These are phyloP conservation scores for Akanthomyces muscarius DNA, from an alignment of 2,329 filamentous ascomycete species.

Conservation along the genomic window DNA sequence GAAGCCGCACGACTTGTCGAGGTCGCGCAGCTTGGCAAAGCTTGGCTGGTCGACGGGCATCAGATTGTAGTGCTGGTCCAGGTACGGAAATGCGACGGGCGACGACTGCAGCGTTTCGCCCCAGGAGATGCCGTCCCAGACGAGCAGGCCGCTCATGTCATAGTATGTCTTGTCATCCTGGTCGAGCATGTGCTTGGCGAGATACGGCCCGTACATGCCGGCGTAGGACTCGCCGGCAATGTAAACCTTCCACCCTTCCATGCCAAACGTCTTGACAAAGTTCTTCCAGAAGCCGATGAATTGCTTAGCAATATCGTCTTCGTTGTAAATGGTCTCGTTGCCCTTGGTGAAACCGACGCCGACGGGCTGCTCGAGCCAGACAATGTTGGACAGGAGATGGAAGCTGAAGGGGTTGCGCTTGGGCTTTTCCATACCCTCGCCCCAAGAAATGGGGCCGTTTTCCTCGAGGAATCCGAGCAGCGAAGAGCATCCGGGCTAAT, in stretches of 20 bases:
- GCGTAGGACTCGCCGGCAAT: conserved; percentile 69
- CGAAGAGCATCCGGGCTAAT: conserved; percentile 54
- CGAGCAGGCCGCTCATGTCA: conserved; percentile 63
- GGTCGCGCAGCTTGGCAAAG: conserved; percentile 46
- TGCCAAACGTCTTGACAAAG: conserved; percentile 61
- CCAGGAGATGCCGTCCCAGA: conserved; percentile 67
- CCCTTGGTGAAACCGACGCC: conserved; percentile 67
- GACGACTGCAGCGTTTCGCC: conserved; percentile 41
- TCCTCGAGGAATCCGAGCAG: conserved; percentile 70
- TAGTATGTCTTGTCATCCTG: conserved; percentile 62
- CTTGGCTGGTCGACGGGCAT: conserved; percentile 62
- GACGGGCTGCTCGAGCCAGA: conserved; percentile 69
- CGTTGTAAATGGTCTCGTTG: conserved; percentile 57
- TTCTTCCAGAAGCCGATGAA: conserved; percentile 73
- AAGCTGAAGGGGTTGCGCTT: conserved; percentile 67
- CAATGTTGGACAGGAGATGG: conserved; percentile 70
- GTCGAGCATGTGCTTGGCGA: conserved; percentile 68
- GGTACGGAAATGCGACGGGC: conserved; percentile 52
- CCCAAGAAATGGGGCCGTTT: conserved; percentile 71
- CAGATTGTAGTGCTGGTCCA: conserved; percentile 56
- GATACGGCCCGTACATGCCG: conserved; percentile 66
- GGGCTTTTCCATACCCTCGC: conserved; percentile 63
- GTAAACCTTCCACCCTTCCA: conserved; percentile 63
- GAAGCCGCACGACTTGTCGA: conserved; percentile 58
- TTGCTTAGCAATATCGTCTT: conserved; percentile 60